Conservation (phyloP, 441 rosid species). For the Isatis lusitanica region DNA sequence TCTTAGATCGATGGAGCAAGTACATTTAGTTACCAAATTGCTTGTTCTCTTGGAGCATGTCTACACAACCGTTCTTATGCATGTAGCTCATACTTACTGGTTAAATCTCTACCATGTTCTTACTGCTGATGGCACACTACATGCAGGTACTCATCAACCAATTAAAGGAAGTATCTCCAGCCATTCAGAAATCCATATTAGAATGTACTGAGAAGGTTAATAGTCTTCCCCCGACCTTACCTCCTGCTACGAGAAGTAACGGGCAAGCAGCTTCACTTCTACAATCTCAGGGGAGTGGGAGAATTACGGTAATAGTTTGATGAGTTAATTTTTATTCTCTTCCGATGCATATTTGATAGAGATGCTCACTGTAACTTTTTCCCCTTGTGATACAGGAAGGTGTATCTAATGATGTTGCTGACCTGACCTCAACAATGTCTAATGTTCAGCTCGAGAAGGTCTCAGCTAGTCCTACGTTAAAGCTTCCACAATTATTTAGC, state of each 20-base stretch:
- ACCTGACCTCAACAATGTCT: conserved; percentile 72
- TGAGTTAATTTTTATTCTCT: neutral
- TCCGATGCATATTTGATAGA: conserved; percentile 2
- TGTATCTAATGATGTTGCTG: conserved; percentile 65
- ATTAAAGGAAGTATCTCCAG: conserved; percentile 90
- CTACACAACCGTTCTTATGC: neutral
- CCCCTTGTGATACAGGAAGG: conserved; percentile 58
- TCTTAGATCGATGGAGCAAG: neutral
- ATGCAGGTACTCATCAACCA: conserved; percentile 93
- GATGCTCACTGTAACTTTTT: conserved; percentile 10
- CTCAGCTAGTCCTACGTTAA: conserved; percentile 75
- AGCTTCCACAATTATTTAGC: conserved; percentile 92
- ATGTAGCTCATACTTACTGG: conserved; percentile 8
- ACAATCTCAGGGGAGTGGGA: conserved; percentile 83
- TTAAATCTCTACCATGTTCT: conserved; percentile 24
- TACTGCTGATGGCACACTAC: conserved; percentile 29
- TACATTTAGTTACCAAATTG: neutral
- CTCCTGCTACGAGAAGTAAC: conserved; percentile 58
- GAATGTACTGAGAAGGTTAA: conserved; percentile 85
- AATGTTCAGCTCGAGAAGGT: conserved; percentile 77
- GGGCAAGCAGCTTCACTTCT: conserved; percentile 61
- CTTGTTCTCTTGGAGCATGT: conserved; percentile 21
- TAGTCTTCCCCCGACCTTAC: conserved; percentile 69
- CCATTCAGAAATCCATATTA: conserved; percentile 83
- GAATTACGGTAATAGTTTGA: conserved; percentile 53